These are phyloP conservation scores for Tulasnella sp. DNA, from an alignment of 768 basidiomycete genomes.

Conservation along the genomic window DNA sequence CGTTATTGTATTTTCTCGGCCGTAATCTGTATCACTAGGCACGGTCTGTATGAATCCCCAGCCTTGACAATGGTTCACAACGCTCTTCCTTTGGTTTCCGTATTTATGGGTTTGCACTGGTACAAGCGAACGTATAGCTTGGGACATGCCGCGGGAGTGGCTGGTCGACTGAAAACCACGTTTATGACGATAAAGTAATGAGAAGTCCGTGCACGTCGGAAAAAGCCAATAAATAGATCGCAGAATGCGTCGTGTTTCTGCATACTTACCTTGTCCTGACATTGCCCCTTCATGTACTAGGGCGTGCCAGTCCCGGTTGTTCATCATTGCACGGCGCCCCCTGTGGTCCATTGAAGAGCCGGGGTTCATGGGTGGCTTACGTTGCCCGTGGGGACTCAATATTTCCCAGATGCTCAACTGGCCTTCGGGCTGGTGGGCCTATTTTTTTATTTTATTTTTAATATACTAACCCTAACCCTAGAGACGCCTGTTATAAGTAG, in stretches of 20 bases:
- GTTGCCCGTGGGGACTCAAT: constrained; percentile 3
- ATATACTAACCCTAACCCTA: neutral
- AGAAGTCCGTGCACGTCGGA: too few species aligned
- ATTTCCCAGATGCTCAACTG: constrained; percentile 1
- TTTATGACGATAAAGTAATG: too few species aligned
- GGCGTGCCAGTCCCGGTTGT: neutral
- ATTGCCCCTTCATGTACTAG: neutral
- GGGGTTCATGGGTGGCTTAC: neutral
- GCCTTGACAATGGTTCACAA: too few species aligned
- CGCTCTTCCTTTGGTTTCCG: too few species aligned
- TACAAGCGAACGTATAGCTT: too few species aligned
- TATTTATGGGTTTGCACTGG: too few species aligned
- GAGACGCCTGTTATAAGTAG: too few species aligned
- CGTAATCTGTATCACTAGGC: too few species aligned
- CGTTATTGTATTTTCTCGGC: neutral
- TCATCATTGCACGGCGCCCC: constrained; percentile 4
- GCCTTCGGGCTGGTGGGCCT: constrained; percentile 3
- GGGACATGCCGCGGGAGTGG: too few species aligned
- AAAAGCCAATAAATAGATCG: neutral
- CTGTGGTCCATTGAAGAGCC: neutral
- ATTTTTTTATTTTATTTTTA: neutral
- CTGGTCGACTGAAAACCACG: too few species aligned
- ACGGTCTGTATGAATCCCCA: too few species aligned
- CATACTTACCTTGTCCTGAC: constrained; percentile 8
- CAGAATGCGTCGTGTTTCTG: neutral